Evolutionary conservation across 768 basidiomycete species (phyloP).

Genomic region (Cyclocybe cylindracea): DNA sequence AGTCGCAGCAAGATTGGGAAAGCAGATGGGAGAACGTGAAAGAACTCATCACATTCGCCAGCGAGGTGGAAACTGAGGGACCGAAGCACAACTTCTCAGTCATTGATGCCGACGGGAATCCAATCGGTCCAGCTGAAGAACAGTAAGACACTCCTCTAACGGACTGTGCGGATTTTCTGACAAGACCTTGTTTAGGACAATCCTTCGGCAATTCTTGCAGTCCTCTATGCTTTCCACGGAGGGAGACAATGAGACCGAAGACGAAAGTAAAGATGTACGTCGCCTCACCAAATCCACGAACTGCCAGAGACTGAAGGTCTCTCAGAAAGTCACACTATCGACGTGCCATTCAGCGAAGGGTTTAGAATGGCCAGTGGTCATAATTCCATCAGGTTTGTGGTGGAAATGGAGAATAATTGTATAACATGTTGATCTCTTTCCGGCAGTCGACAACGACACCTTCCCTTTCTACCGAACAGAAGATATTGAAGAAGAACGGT

Average conservation of each 20-base stretch:
- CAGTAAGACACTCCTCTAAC: slow-evolving; percentile 1
- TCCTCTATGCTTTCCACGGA: slow-evolving; percentile 84
- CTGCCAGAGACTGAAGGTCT: no score
- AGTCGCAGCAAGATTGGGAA: slow-evolving; percentile 73
- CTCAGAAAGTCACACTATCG: slow-evolving; percentile 77
- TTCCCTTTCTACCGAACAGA: slow-evolving; percentile 78
- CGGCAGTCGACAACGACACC: slow-evolving; percentile 65
- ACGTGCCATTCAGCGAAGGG: slow-evolving; percentile 93
- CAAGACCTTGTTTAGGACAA: slow-evolving; percentile 42
- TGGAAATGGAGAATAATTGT: neutral
- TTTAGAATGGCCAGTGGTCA: slow-evolving; percentile 89
- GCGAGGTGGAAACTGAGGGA: slow-evolving; percentile 45
- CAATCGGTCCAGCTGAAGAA: slow-evolving; percentile 1
- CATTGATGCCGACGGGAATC: neutral
- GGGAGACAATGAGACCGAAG: slow-evolving; percentile 61
- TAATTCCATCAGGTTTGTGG: slow-evolving; percentile 65
- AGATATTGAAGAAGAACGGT: slow-evolving; percentile 84
- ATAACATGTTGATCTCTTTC: neutral
- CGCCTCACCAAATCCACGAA: no score
- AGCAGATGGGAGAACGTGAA: slow-evolving; percentile 84
- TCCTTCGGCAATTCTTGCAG: slow-evolving; percentile 72
- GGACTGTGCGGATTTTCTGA: neutral
- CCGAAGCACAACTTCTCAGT: slow-evolving; percentile 12
- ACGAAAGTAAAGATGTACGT: slow-evolving; percentile 45
- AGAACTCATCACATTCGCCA: slow-evolving; percentile 81